Percentiles rank a stretch among this genome's conserved stretches.
phyloP scores from a whole-genome alignment of 805 yeast species.

The Lipomyces mesembrius region DNA sequence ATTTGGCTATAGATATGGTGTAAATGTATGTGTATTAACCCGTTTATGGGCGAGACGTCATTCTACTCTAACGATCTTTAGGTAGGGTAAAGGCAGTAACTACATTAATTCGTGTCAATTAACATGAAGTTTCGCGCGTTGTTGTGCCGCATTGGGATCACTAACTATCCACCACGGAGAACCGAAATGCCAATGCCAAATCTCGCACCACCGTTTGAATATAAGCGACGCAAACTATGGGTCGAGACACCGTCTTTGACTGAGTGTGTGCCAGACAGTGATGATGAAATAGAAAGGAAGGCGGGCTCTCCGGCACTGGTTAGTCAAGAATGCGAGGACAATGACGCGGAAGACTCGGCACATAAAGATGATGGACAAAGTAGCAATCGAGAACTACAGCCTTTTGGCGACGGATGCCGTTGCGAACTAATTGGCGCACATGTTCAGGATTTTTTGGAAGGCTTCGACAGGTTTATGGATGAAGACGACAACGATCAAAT shows the following conservation, averaged over 20 bases:
- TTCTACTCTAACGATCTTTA: not conserved
- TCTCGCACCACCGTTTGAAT: conserved; percentile 5
- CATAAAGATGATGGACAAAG: not conserved
- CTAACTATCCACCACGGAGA: no score
- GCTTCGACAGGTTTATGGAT: not conserved
- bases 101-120: no score
- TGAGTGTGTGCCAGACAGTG: not conserved
- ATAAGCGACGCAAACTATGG: not conserved
- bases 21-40: not conserved
- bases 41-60: not conserved
- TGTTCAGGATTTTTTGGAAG: not conserved
- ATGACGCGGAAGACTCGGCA: not conserved
- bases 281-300: not conserved
- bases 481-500: not conserved
- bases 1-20: not conserved
- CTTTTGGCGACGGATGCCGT: not conserved
- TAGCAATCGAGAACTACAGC: not conserved
- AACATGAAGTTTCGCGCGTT: no score
- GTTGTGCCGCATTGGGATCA: no score
- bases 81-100: not conserved
- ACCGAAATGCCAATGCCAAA: not conserved
- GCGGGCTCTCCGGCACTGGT: not conserved
- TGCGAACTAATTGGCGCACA: not conserved
- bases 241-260: not conserved
- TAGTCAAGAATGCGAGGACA: not conserved